phyloP scores from a whole-genome alignment of 352 stramenopile genomes.

The Phytopythium delawarense region DNA sequence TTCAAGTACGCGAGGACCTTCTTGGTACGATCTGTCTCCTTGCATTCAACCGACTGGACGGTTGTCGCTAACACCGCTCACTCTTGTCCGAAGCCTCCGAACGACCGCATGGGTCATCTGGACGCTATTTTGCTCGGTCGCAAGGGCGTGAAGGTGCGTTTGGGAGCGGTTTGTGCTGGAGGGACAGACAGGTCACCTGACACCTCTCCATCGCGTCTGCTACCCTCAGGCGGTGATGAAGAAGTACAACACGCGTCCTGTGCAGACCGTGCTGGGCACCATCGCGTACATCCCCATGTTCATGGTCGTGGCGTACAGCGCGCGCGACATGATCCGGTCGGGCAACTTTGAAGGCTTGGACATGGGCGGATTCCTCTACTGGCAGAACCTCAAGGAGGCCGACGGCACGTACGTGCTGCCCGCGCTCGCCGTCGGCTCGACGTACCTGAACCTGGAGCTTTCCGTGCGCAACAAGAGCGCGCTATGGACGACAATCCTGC shows the following conservation, averaged over 20 bases:
- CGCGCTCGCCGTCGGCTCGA: conserved; percentile 43
- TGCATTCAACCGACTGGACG: background rate
- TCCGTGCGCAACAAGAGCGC: conserved; percentile 40
- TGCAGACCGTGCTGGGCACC: conserved; percentile 60
- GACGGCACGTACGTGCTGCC: conserved; percentile 63
- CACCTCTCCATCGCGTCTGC: background rate
- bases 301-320: conserved; percentile 68
- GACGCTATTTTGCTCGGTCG: conserved; percentile 43
- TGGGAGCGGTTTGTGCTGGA: background rate
- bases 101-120: conserved; percentile 40
- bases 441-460: conserved; percentile 65
- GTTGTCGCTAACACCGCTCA: background rate
- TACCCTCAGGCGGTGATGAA: conserved; percentile 45
- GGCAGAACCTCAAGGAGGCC: conserved; percentile 59
- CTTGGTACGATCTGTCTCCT: conserved; percentile 25
- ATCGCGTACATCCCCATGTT: conserved; percentile 73
- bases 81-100: conserved; percentile 21
- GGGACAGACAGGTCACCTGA: background rate
- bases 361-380: conserved; percentile 55
- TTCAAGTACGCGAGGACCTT: conserved; percentile 76
- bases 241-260: conserved; percentile 68
- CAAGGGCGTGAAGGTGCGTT: conserved; percentile 36
- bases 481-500: conserved; percentile 38
- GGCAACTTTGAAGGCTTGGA: conserved; percentile 60
- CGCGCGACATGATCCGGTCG: conserved; percentile 71